Evolutionary conservation across 305 asterid species (phyloP), one percentile per base, ranked within the genome.

Genomic region (Fraxinus latifolia): DNA sequence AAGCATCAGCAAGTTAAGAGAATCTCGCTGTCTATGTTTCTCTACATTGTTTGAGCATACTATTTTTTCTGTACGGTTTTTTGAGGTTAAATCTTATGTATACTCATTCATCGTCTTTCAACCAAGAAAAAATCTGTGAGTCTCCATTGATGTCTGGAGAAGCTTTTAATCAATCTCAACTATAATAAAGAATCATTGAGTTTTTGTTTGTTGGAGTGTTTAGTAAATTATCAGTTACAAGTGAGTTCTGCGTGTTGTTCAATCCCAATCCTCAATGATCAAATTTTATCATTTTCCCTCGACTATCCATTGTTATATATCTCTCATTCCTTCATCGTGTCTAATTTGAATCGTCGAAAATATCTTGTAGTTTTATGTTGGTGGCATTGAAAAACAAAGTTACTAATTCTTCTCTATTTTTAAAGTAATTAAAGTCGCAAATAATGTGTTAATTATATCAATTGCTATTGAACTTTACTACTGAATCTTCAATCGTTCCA

Each of bases 1-100:
- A 95, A 86, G 91, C 97, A 85, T 82, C 82, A 42, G 79, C 87
- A 80, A 84, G 81, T 82, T 87, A 87, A 87, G 77, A 74, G 78
- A 65, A 71, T 15, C 50, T 44, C 58, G 4, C 12, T 9, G 9
- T 32, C 47, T 33, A 32, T 79, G 23, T 79, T 50, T 74, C 62
- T 70, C 58, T 55, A 47, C 32, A 55, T 71, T 55, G 39, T 71
- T 60, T 62, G 84, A 80, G 74, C 21, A 74, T 72, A 0, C 83
- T 36, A 39, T 39, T 76, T 53, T 67, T 58, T 67, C 79, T 25
- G 3, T 50, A 37, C 72, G 19, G 31, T 50, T 55, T 85, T 85
- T 82, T 2, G 76, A 78, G 84, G 74, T 17, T 27, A 76, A 53
- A 39, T 78, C 29, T 47, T 79, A 68, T 33, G 32, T 55, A 55